Base-by-base conservation (phyloP, 1,284 basidiomycete genomes). In the Irpex rosettiformis region DNA sequence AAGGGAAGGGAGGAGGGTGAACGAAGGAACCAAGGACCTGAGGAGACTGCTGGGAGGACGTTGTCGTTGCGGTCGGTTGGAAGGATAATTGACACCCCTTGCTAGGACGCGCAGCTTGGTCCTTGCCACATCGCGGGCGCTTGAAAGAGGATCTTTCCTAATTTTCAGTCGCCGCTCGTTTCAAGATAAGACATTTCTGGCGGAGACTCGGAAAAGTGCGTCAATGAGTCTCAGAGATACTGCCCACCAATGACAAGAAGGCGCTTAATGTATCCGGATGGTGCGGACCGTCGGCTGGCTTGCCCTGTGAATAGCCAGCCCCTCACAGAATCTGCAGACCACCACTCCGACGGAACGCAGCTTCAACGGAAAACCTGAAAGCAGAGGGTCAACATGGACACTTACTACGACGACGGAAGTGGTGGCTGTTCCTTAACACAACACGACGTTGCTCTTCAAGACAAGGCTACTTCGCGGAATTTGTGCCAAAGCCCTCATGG, bases 401-500 rank as follows among this genome's bases (percentile, higher is more conserved):
- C n/a, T n/a, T n/a, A n/a, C n/a, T n/a, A n/a, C n/a, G n/a, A n/a
- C n/a, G n/a, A n/a, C n/a, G n/a, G n/a, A n/a, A n/a, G n/a, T n/a
- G n/a, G n/a, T n/a, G n/a, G n/a, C n/a, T n/a, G n/a, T n/a, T n/a
- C n/a, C n/a, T n/a, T n/a, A n/a, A n/a, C n/a, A n/a, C n/a, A n/a
- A n/a, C n/a, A n/a, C n/a, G n/a, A n/a, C n/a, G 33, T 5, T 13
- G 33, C n/a, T 18, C 10, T 47, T 13, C 43, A 51, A 4, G 1
- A 29, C 48, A 13, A 51, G 11, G 16, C 3, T 28, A 2, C 13
- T 29, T 30, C 24, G 28, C 30, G 25, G 37, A 51, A 55, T 52
- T 21, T 16, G 11, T 13, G 4, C n/a, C 42, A 22, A 8, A 22
- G 13, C 59, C 30, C 62, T 61, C 64, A 70, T 68, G 65, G 59